These are phyloP conservation scores for Fusarium sterilihyphosum DNA, from an alignment of 2,329 filamentous ascomycete species.

Conservation along the genomic window DNA sequence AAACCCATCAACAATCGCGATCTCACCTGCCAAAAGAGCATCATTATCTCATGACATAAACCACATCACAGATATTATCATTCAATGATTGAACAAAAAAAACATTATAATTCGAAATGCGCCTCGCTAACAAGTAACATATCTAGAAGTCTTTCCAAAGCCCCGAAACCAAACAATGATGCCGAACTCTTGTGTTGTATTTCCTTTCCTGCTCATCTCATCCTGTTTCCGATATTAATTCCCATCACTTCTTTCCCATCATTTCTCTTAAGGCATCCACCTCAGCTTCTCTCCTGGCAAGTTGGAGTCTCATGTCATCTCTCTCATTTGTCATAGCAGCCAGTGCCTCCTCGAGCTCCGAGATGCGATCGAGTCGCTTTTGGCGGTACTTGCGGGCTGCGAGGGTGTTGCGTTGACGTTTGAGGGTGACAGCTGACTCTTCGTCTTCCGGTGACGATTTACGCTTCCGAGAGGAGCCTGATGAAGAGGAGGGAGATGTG, in stretches of 20 bases:
- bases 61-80: not conserved
- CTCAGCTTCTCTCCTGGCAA: slow-evolving; percentile 73
- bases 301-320: slow-evolving; percentile 69
- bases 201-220: slow-evolving; percentile 1
- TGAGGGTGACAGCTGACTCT: slow-evolving; percentile 50
- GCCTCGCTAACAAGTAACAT: slow-evolving; percentile 20
- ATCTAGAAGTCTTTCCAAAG: slow-evolving; percentile 24
- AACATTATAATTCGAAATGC: not conserved
- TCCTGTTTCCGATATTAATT: slow-evolving; percentile 22
- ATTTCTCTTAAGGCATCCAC: slow-evolving; percentile 67
- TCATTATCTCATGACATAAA: slow-evolving; percentile 23
- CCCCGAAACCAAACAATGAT: slow-evolving; percentile 12
- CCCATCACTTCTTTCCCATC: slow-evolving; percentile 46
- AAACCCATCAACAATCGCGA: slow-evolving; percentile 42
- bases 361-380: slow-evolving; percentile 73
- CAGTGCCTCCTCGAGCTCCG: slow-evolving; percentile 68
- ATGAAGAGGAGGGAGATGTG: slow-evolving; percentile 31
- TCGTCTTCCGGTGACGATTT: slow-evolving; percentile 41
- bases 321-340: slow-evolving; percentile 68
- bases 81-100: not conserved
- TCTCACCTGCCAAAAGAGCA: slow-evolving; percentile 27
- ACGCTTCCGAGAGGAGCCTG: slow-evolving; percentile 35
- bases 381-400: slow-evolving; percentile 78
- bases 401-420: slow-evolving; percentile 75
- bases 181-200: not conserved